Percentiles rank a stretch among this genome's conserved stretches.
Evolutionary conservation across 345 rosid species (phyloP).

Genomic region (Syzygium aromaticum): DNA sequence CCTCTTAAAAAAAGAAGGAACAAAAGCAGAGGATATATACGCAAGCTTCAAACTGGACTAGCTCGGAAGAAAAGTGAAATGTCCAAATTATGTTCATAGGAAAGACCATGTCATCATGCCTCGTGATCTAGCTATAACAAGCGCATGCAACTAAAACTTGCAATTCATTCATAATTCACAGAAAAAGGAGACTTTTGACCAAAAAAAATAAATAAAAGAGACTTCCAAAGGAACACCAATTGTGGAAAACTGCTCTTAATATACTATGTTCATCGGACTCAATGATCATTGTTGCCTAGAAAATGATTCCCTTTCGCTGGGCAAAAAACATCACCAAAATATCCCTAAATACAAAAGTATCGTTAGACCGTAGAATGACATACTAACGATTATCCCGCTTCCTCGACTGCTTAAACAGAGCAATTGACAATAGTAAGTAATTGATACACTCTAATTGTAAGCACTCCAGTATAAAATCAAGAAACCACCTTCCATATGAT

Average conservation of each 20-base stretch:
- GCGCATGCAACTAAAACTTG: not conserved
- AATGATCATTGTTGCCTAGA: not conserved
- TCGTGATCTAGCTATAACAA: not conserved
- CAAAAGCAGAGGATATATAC: not conserved
- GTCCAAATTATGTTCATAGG: not conserved
- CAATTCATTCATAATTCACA: not conserved
- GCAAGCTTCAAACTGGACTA: not conserved
- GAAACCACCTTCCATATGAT: conserved; percentile 79
- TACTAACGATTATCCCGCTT: not conserved
- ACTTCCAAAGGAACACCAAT: not conserved
- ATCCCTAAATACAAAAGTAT: not conserved
- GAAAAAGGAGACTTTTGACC: not conserved
- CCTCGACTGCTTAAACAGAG: not conserved
- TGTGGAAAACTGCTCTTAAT: not conserved
- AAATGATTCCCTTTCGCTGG: not conserved
- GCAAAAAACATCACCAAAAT: not conserved
- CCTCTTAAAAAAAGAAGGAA: not conserved
- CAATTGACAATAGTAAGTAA: not conserved
- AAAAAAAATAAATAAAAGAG: not conserved
- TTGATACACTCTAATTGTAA: not conserved
- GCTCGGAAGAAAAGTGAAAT: not conserved
- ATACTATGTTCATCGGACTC: not conserved
- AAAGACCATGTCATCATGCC: not conserved
- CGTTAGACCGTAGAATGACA: not conserved
- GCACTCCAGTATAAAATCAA: not conserved